phyloP scores from a whole-genome alignment of 1,284 basidiomycete species.

The Laetiporus sulphureus region DNA sequence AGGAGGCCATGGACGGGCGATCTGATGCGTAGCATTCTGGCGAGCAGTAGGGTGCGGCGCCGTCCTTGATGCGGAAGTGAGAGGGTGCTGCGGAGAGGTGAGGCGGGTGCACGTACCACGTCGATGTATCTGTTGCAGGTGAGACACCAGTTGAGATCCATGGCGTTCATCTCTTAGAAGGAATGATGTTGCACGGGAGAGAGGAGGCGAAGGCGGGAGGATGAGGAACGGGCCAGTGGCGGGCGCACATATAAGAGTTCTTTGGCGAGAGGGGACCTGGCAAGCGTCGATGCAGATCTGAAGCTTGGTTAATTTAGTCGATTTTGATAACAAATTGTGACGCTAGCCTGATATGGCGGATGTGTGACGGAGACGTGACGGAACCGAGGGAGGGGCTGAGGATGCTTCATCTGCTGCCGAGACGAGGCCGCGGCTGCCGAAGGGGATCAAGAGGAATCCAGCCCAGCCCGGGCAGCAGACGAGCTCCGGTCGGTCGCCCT shows the following conservation, averaged over 20 bases:
- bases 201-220: slow-evolving; percentile 7
- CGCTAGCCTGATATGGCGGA: not conserved
- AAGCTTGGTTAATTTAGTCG: slow-evolving; percentile 1
- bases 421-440: not conserved
- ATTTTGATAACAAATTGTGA: slow-evolving; percentile 1
- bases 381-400: not conserved
- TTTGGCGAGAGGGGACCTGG: too few relatives aligned
- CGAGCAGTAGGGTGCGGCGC: slow-evolving; percentile 49
- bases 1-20: slow-evolving; percentile 16
- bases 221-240: slow-evolving; percentile 2
- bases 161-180: slow-evolving; percentile 17
- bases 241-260: slow-evolving; percentile 5
- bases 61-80: slow-evolving; percentile 32
- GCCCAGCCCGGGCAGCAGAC: too few relatives aligned
- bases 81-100: slow-evolving; percentile 8
- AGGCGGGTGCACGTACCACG: slow-evolving; percentile 31
- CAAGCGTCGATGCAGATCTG: not conserved
- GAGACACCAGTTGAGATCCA: slow-evolving; percentile 68
- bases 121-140: slow-evolving; percentile 45
- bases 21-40: slow-evolving; percentile 32
- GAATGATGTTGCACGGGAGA: slow-evolving; percentile 2
- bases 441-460: not conserved
- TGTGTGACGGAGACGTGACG: not conserved
- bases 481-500: too few relatives aligned
- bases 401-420: slow-evolving; percentile 1